Evolutionary conservation across 345 rosid genomes (phyloP).

Genomic region (Pugionium cornutum): DNA sequence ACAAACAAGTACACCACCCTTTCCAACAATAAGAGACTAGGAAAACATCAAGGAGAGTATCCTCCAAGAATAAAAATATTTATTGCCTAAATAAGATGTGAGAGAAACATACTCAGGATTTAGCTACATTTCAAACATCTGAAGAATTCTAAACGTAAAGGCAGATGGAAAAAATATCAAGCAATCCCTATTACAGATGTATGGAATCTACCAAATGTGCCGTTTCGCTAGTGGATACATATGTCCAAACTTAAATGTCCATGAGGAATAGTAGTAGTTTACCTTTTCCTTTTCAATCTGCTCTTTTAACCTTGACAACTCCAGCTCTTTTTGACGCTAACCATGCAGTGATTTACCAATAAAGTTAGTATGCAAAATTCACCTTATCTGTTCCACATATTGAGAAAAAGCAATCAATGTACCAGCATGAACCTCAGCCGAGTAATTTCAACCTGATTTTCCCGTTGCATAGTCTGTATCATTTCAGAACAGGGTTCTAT

Average conservation of each 20-base stretch:
- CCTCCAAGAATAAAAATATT: slow-evolving; percentile 3
- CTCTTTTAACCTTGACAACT: slow-evolving; percentile 71
- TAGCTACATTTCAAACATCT: slow-evolving; percentile 4
- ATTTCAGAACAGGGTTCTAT: slow-evolving; percentile 33
- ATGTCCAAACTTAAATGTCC: neutral
- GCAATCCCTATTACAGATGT: neutral
- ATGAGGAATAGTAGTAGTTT: slow-evolving; percentile 14
- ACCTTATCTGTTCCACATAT: slow-evolving; percentile 11
- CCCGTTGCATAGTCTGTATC: slow-evolving; percentile 51
- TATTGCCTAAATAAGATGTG: neutral
- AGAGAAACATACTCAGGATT: neutral
- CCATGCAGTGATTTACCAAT: slow-evolving; percentile 28
- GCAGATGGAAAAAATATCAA: slow-evolving; percentile 2
- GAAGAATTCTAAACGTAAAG: neutral
- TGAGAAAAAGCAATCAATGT: slow-evolving; percentile 36
- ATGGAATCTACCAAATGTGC: slow-evolving; percentile 15
- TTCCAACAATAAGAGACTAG: slow-evolving; percentile 13
- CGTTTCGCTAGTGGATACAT: neutral
- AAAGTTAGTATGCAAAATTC: slow-evolving; percentile 19
- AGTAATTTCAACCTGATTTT: slow-evolving; percentile 56
- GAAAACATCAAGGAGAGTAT: slow-evolving; percentile 7
- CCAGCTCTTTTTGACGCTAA: slow-evolving; percentile 85
- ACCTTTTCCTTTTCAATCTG: slow-evolving; percentile 91
- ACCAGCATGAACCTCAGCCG: slow-evolving; percentile 82
- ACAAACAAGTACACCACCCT: neutral